Base-by-base conservation (phyloP, 1,139 yeast species). In the Geotrichum reessii region DNA sequence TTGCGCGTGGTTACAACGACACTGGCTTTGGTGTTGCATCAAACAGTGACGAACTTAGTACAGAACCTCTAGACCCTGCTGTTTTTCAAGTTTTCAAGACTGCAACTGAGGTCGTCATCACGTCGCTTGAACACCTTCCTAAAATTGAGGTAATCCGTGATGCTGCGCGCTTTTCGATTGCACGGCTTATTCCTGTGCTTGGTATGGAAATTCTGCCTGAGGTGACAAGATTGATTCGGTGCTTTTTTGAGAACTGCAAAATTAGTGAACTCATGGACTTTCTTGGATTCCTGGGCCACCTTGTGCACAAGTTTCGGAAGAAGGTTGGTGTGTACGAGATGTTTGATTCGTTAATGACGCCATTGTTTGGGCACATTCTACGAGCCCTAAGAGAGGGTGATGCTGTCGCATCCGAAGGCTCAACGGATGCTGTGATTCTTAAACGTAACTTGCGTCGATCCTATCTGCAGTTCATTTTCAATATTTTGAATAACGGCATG, bases 131-230 rank as follows among this genome's bases (percentile, higher is more conserved):
- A 63, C 84, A 81, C 60, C 82, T 90, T 66, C 79, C 85, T 53
- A 80, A 82, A 56, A 79, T 78, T 63, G 91, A 86, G 68, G 78
- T 79, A 27, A 83, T 93, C 55, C 81, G 99, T 68, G 97, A 91
- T 64, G 86, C 97, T 3, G 79, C 95, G 1, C 81, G 97, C 65
- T 89, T 87, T 71, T 83, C 96, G 22, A 86, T 92, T 73, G 89
- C 97, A 3, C 81, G 98, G 63, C 79, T 95, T 63, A 86, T 91
- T 58, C 91, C 95, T 19, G 78, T 92, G 42, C 76, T 92, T 63
- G 84, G 84, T 59, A 76, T 76, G 31, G 74, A 74, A 14, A 76
- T 85, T 61, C 76, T 84, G 47, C 72, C 71, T 53, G 87, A 84
- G 68, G 78, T 89, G 69, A 85, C 86, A 60, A 85, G 90, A 67